Evolutionary conservation across 345 rosid species (phyloP).

Genomic region (Noccaea bulbosa): DNA sequence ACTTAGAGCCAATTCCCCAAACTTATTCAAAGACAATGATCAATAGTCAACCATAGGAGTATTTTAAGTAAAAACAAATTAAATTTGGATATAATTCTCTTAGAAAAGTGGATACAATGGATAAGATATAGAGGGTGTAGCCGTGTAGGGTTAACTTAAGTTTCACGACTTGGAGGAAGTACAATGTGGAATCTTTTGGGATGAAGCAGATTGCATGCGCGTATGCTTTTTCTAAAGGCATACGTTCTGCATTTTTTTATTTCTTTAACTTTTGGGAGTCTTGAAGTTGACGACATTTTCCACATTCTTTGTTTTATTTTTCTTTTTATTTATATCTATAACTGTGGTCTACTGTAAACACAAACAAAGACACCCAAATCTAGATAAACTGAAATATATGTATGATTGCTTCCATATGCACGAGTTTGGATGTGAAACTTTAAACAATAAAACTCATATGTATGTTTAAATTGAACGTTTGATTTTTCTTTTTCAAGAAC

Average conservation of each 20-base stretch:
- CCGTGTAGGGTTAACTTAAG: constrained; percentile 38
- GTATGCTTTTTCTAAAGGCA: constrained; percentile 45
- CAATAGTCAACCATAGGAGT: constrained; percentile 3
- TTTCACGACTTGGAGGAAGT: constrained; percentile 38
- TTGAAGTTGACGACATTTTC: constrained; percentile 37
- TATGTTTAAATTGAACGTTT: neutral
- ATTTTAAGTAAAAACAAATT: constrained; percentile 1
- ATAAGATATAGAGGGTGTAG: constrained; percentile 31
- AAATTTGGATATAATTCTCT: neutral
- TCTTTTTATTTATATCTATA: neutral
- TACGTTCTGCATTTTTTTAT: constrained; percentile 5
- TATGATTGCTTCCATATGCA: constrained; percentile 15
- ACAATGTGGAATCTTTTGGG: constrained; percentile 40
- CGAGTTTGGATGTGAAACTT: no score
- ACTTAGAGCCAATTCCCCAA: constrained; percentile 14
- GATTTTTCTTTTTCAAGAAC: neutral
- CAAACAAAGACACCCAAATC: neutral
- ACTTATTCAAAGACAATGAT: constrained; percentile 20
- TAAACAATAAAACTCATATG: no score
- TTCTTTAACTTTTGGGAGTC: constrained; percentile 31
- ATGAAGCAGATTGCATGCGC: constrained; percentile 45
- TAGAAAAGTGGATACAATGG: constrained; percentile 9
- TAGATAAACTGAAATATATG: constrained; percentile 6
- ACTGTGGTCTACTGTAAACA: neutral
- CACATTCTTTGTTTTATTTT: constrained; percentile 16